A percentile compares a stretch with the other conserved stretches of the same genome.
Conservation (phyloP, 2,329 filamentous ascomycete species). For the Xylariales sp. region DNA sequence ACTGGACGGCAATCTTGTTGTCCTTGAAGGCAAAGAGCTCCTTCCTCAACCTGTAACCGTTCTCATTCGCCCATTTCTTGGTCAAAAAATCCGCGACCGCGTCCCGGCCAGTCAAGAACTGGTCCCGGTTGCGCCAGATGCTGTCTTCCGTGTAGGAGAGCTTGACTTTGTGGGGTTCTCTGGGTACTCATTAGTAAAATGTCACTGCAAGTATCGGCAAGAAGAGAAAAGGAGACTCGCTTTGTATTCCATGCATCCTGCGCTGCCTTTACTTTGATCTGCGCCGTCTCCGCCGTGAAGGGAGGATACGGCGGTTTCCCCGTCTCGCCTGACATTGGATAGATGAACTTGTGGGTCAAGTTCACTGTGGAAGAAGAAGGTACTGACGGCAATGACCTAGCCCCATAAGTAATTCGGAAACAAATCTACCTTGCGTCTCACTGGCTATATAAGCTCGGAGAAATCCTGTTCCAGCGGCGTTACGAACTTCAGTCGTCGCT, state of each 20-base stretch:
- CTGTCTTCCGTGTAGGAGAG: constrained; percentile 70
- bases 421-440: too few species aligned
- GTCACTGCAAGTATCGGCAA: too few species aligned
- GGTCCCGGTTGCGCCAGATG: constrained; percentile 74
- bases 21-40: constrained; percentile 75
- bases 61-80: constrained; percentile 70
- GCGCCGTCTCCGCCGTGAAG: constrained; percentile 68
- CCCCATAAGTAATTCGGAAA: too few species aligned
- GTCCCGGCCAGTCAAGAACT: constrained; percentile 64
- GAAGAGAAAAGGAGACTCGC: constrained; percentile 35
- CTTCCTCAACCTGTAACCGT: constrained; percentile 70
- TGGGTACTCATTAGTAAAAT: constrained; percentile 27
- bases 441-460: too few species aligned
- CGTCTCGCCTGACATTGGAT: too few species aligned
- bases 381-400: too few species aligned
- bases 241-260: constrained; percentile 79
- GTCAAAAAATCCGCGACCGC: constrained; percentile 65
- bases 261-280: constrained; percentile 74
- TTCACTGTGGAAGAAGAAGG: too few species aligned
- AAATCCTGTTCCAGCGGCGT: too few species aligned
- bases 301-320: constrained; percentile 59
- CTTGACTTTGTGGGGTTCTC: constrained; percentile 60
- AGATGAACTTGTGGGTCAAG: too few species aligned
- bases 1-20: constrained; percentile 73
- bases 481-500: too few species aligned